These are phyloP conservation scores for Russula compacta DNA, from an alignment of 768 basidiomycete species.

Conservation along the genomic window DNA sequence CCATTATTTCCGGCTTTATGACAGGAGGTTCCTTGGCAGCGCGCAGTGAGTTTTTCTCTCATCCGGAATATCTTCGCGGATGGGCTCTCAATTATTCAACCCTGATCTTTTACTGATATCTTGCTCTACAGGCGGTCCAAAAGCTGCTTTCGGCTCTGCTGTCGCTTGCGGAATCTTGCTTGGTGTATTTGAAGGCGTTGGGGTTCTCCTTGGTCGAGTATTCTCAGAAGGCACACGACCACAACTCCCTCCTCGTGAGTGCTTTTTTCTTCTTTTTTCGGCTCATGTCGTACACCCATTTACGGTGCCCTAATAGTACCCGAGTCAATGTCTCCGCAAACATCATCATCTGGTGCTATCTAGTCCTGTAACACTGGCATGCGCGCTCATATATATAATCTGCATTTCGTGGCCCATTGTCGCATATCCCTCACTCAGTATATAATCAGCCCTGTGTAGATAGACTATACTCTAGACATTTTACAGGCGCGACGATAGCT, in stretches of 20 bases:
- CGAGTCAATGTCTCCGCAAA: constrained; percentile 15
- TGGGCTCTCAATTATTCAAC: not conserved
- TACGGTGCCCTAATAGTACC: constrained; percentile 4
- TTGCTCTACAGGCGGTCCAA: constrained; percentile 67
- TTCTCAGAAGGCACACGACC: constrained; percentile 79
- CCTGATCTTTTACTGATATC: not conserved
- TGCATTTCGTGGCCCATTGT: not conserved
- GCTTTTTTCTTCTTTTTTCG: not conserved
- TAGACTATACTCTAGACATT: constrained; percentile 9
- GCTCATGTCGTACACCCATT: not conserved
- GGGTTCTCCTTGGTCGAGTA: constrained; percentile 82
- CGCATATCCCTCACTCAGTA: constrained; percentile 12
- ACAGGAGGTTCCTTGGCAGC: constrained; percentile 94
- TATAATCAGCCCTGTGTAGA: constrained; percentile 14
- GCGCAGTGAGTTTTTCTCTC: constrained; percentile 58
- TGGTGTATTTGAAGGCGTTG: constrained; percentile 91
- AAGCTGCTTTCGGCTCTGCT: constrained; percentile 84
- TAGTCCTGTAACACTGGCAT: constrained; percentile 1
- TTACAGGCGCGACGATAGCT: not conserved
- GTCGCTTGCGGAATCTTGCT: constrained; percentile 93
- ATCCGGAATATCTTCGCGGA: not conserved
- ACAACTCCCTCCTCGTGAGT: constrained; percentile 70
- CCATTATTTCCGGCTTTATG: constrained; percentile 96
- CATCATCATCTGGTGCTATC: constrained; percentile 10
- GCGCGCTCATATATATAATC: not conserved